Conservation (phyloP, 2,329 filamentous ascomycete species). For the Cladophialophora bantiana region DNA sequence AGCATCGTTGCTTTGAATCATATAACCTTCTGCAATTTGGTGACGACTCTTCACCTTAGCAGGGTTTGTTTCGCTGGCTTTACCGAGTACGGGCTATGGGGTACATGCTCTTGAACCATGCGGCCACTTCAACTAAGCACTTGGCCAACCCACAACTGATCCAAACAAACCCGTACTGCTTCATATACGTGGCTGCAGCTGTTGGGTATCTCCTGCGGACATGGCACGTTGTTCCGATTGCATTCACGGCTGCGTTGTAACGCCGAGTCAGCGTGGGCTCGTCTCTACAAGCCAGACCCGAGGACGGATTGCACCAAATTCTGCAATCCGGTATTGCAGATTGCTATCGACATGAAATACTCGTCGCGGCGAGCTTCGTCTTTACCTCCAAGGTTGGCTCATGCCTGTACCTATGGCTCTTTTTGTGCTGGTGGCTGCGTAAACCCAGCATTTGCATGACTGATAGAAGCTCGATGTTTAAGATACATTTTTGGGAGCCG, state of each 20-base stretch:
- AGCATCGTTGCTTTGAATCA: neutral
- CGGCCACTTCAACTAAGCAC: neutral
- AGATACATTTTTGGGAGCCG: neutral
- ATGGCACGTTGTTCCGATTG: neutral
- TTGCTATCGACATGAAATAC: neutral
- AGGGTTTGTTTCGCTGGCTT: neutral
- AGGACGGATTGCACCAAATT: neutral
- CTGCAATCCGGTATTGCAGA: neutral
- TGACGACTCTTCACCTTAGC: neutral
- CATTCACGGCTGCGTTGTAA: no score
- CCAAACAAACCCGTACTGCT: neutral
- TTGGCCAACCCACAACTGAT: neutral
- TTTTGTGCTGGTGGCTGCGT: constrained; percentile 1
- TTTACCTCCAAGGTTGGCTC: neutral
- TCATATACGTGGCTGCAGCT: neutral
- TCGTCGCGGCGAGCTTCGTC: neutral
- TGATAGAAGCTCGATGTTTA: neutral
- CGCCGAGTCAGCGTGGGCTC: neutral
- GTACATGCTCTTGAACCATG: neutral
- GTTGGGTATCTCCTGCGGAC: neutral
- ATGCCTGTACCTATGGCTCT: neutral
- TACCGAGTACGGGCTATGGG: neutral
- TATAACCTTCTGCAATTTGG: neutral
- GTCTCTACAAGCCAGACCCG: neutral
- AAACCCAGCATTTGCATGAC: neutral